phyloP scores from a whole-genome alignment of 495 filamentous ascomycete species.

The Terfezia boudieri region DNA sequence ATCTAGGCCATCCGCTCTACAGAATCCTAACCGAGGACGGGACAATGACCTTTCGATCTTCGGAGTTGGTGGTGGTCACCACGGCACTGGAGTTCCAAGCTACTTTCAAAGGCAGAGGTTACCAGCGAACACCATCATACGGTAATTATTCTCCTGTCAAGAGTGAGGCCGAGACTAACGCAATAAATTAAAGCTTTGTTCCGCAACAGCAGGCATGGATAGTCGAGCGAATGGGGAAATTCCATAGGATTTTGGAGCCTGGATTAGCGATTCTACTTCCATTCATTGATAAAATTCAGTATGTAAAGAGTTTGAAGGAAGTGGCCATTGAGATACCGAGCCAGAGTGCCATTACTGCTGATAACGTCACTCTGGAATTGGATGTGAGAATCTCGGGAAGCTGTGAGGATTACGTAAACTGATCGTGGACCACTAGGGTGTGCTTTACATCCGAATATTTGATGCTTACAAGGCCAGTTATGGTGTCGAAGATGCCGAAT shows the following conservation, averaged over 20 bases:
- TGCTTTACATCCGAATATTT: constrained; percentile 84
- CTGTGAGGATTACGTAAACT: too few relatives aligned
- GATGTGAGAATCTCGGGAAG: constrained; percentile 25
- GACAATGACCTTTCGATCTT: background rate
- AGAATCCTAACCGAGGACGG: too few relatives aligned
- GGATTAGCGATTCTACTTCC: constrained; percentile 77
- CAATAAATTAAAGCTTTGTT: constrained; percentile 39
- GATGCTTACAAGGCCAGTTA: constrained; percentile 97
- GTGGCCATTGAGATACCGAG: constrained; percentile 85
- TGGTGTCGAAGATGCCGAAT: constrained; percentile 95
- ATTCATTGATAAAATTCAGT: constrained; percentile 85
- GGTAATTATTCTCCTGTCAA: constrained; percentile 17
- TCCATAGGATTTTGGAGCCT: constrained; percentile 73
- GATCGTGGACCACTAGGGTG: constrained; percentile 27
- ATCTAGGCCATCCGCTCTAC: too few relatives aligned
- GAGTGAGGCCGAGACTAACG: background rate
- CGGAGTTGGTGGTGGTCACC: background rate
- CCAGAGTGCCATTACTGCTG: constrained; percentile 91
- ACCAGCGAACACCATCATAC: constrained; percentile 82
- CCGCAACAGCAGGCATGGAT: constrained; percentile 99
- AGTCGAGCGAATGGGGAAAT: constrained; percentile 96
- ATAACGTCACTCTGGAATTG: constrained; percentile 91
- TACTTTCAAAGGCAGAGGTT: constrained; percentile 42
- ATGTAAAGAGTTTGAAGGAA: constrained; percentile 94
- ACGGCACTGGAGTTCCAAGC: background rate